Evolutionary conservation across 2,329 filamentous ascomycete species (phyloP), one percentile per base, ranked within the genome.

Genomic region (Ophiosphaerella narmari): DNA sequence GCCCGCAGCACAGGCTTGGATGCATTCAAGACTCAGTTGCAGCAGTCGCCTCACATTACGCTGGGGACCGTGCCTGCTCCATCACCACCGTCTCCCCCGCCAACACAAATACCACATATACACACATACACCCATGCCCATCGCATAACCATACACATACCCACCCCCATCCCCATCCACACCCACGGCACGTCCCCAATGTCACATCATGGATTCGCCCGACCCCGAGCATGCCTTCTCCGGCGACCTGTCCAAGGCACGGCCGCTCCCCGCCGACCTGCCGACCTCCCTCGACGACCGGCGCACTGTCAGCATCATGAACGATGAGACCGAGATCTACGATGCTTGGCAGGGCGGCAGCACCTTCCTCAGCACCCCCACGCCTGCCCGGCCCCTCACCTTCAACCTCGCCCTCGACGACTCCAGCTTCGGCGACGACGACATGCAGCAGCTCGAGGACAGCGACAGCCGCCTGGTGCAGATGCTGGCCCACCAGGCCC

Each of bases 401-500:
- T 96, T 97, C 77, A 90, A 90, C 70, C 84, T 97, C 36, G 86
- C 91, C 9, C 82, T 97, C 38, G 86, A 96, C 73, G 89, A 96
- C 71, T 80, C 85, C 46, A 80, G 82, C 55, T 88, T 90, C 72
- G 88, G 90, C 68, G 86, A 87, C 47, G 85, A 87, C 12, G 83
- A 78, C 35, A 76, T 77, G 52, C 77, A 78, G 51, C 72, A 74
- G 48, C 71, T 84, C 48, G 82, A 86, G 65, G 90, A 96, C 66
- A 96, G 89, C 73, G 94, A 97, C 70, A 85, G 86, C 38, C 85
- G 92, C 54, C 79, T 97, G 47, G 92, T 96, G 82, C 91, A 96
- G 75, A 97, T 97, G 93, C 82, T 97, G 47, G 91, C 92, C 36
- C 90, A 91, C 35, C 93, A 97, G 73, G 91, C 91, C n/a, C 89